Conservation (phyloP, 257 asterid genomes). For the Solanum tarijense region DNA sequence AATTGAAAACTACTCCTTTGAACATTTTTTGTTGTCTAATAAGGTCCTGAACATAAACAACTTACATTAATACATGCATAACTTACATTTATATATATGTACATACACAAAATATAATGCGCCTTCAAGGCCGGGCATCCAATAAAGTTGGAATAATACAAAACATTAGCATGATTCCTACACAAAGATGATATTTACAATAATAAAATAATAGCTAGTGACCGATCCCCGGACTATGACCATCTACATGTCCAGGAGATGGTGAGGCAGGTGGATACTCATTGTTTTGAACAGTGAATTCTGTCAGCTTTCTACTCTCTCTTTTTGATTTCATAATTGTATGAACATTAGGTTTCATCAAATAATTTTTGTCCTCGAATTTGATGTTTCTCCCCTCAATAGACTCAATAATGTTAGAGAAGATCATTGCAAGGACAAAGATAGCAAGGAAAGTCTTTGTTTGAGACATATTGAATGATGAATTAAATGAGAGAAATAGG, state of each 20-base stretch:
- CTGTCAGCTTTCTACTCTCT: background rate
- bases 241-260: conserved; percentile 6
- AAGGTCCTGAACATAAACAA: background rate
- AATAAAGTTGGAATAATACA: background rate
- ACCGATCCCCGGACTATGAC: conserved; percentile 33
- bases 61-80: background rate
- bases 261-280: background rate
- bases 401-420: conserved; percentile 19
- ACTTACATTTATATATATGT: background rate
- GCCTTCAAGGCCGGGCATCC: background rate
- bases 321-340: background rate
- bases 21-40: background rate
- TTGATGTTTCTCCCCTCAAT: conserved; percentile 28
- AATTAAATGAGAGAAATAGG: background rate
- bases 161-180: background rate
- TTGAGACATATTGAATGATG: conserved; percentile 22
- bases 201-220: background rate
- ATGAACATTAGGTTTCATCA: background rate
- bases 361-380: conserved; percentile 2
- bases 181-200: background rate
- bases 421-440: conserved; percentile 21
- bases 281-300: background rate
- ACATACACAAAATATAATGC: background rate
- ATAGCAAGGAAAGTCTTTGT: conserved; percentile 9
- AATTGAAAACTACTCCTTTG: background rate